Evolutionary conservation across 2,329 filamentous ascomycete genomes (phyloP), one percentile per base, ranked within the genome.

Genomic region (Paraconiothyrium brasiliense): DNA sequence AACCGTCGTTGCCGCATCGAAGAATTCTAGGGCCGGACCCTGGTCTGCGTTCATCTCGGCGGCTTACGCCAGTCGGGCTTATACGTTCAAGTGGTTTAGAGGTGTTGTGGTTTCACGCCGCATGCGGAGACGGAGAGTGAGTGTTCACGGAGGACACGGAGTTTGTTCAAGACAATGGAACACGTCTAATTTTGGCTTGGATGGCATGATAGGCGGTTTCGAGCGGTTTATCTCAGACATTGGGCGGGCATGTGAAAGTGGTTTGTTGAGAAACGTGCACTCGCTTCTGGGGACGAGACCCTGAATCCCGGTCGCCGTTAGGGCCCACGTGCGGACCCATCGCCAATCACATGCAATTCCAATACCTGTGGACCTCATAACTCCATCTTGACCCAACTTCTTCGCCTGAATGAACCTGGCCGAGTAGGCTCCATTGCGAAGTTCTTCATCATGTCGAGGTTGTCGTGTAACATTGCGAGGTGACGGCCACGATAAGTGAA

Each of bases 11-110:
- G 58, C 55, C 8, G 58, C 44, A 2, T 60, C 50, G 35, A 60
- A 54, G n/a, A 47, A 56, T 13, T 67, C 66, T 16, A 62, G 48
- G 10, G 59, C 57, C 14, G 61, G n/a, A 39, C 52, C 43, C 39
- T 57, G 56, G 3, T 55, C 39, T 48, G 43, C 20, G 20, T 22
- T 34, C 60, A 62, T 62, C 13, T 32, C 43, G 44, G 24, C 30
- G 39, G 39, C 30, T 37, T 46, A 30, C 27, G 22, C 11, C 16
- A 7, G 9, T 34, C 27, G 8, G 14, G 39, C 43, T 24, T 34
- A n/a, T 22, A 39, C 27, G 43, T 46, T 48, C 43, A 9, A 13
- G n/a, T 11, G 43, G 14, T 35, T 13, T 46, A 16, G 14, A 16
- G 9, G 8, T 32, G 13, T 27, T 44, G 16, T 27, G 2, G 41